These are phyloP conservation scores for Starmerella cellae DNA, from an alignment of 805 yeast species.

Conservation along the genomic window DNA sequence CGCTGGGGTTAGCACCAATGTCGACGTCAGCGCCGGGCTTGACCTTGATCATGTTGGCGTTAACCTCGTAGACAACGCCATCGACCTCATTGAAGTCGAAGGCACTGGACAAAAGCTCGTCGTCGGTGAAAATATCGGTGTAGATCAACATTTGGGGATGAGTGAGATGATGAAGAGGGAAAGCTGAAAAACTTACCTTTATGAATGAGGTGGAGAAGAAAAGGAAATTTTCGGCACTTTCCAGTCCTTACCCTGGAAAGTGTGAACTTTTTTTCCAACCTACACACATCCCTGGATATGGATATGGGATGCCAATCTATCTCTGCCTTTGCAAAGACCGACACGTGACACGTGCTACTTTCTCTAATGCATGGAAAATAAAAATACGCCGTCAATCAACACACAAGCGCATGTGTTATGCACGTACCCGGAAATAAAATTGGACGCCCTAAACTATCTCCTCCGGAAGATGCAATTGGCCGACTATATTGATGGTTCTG, in stretches of 20 bases:
- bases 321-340: too few species aligned
- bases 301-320: too few species aligned
- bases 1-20: conserved; percentile 99
- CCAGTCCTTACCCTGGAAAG: background rate
- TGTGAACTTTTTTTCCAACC: too few species aligned
- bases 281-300: too few species aligned
- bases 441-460: too few species aligned
- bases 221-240: background rate
- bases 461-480: too few species aligned
- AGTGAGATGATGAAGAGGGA: background rate
- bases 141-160: conserved; percentile 27
- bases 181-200: background rate
- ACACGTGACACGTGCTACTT: too few species aligned
- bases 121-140: conserved; percentile 77
- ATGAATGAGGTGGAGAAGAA: background rate
- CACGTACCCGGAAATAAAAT: too few species aligned
- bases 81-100: conserved; percentile 81
- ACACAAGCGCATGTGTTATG: too few species aligned
- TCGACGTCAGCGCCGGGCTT: conserved; percentile 80
- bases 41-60: conserved; percentile 84
- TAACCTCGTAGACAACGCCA: conserved; percentile 89
- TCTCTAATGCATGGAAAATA: too few species aligned
- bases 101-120: conserved; percentile 90
- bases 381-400: too few species aligned
- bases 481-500: too few species aligned